A percentile compares a stretch with the other conserved stretches of the same genome.
Conservation (phyloP, 1,284 basidiomycete species). For the Sanghuangporus weigelae region DNA sequence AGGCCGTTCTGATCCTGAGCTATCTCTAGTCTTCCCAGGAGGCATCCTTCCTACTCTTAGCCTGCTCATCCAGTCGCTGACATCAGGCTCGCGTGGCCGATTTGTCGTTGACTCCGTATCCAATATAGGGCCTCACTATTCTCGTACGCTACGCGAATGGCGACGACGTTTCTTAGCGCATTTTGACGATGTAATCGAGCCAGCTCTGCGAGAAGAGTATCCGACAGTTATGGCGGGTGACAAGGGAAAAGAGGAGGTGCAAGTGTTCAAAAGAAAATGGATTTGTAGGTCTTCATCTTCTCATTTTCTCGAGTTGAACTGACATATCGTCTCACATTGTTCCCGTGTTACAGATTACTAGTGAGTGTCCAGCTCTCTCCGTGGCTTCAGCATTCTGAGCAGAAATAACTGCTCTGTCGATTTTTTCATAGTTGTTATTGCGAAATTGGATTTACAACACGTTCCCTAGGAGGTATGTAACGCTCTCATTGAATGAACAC, state of each 20-base stretch:
- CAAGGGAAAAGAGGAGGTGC: conserved; percentile 52
- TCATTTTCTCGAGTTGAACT: not conserved
- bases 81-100: conserved; percentile 49
- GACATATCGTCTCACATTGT: not conserved
- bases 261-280: conserved; percentile 79
- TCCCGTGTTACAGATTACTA: conserved; percentile 34
- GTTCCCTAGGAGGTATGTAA: conserved; percentile 57
- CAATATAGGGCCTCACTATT: conserved; percentile 82
- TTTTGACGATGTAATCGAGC: conserved; percentile 62
- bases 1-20: not conserved
- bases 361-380: conserved; percentile 26
- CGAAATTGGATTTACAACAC: conserved; percentile 68
- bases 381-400: not conserved
- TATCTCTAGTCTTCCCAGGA: conserved; percentile 64
- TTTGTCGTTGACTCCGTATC: conserved; percentile 67
- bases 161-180: conserved; percentile 53
- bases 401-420: not conserved
- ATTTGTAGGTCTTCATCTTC: conserved; percentile 48
- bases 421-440: conserved; percentile 59
- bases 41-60: conserved; percentile 71
- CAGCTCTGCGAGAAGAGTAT: conserved; percentile 60
- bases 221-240: conserved; percentile 41
- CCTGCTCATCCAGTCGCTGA: conserved; percentile 51
- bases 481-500: not conserved
- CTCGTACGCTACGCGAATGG: conserved; percentile 83